phyloP scores from a whole-genome alignment of 208 protist genomes.

The Trypanosoma theileri region DNA sequence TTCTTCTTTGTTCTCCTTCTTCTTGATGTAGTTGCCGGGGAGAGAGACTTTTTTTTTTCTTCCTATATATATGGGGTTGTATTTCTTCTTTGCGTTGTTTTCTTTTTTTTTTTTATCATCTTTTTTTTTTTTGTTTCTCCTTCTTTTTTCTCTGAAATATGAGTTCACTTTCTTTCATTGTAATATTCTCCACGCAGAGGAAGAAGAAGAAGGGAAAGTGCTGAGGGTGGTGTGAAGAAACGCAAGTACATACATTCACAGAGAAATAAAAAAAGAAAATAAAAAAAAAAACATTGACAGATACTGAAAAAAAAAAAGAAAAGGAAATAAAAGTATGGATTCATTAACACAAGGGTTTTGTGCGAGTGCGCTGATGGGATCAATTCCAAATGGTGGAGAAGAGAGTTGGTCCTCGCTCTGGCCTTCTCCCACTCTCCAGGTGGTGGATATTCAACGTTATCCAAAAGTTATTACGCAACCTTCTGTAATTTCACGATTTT shows the following conservation, averaged over 20 bases:
- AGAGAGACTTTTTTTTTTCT: not conserved
- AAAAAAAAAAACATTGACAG: not conserved
- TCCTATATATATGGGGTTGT: too few relatives aligned
- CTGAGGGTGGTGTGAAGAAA: not conserved
- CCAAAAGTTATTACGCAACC: constrained; percentile 21
- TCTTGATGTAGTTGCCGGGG: not conserved
- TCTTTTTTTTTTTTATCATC: not conserved
- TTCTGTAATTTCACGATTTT: constrained; percentile 53
- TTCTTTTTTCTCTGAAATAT: not conserved
- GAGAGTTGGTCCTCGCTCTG: constrained; percentile 33
- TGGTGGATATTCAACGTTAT: constrained; percentile 81
- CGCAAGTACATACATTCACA: not conserved
- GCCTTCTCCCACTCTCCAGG: constrained; percentile 58
- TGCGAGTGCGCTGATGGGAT: constrained; percentile 29
- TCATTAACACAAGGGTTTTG: constrained; percentile 53
- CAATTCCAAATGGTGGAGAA: constrained; percentile 22
- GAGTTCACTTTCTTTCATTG: not conserved
- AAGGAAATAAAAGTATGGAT: not conserved
- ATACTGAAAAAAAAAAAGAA: not conserved
- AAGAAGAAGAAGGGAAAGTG: not conserved
- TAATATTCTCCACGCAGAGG: not conserved
- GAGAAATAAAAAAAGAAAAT: not conserved
- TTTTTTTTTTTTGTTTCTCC: constrained; percentile 1
- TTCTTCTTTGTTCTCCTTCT: too few relatives aligned
- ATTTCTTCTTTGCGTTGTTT: not conserved